phyloP scores from a whole-genome alignment of 2,329 filamentous ascomycete species.

The Paramyrothecium sp. region DNA sequence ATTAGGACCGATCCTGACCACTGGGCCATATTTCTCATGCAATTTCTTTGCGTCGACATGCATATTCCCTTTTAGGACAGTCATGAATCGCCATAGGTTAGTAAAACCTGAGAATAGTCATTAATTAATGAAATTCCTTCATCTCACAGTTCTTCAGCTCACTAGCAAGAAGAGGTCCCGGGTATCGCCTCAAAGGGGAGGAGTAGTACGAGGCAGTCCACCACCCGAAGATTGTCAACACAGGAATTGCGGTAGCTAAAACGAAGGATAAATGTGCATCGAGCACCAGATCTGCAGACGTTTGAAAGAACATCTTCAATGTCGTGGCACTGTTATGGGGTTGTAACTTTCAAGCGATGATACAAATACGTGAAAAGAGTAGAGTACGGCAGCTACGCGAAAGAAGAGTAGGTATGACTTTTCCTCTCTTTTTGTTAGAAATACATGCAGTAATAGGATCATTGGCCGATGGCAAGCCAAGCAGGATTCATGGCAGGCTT shows the following conservation, averaged over 20 bases:
- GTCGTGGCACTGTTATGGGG: neutral
- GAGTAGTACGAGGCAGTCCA: constrained; percentile 6
- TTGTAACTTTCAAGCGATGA: no score
- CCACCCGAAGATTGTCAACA: neutral
- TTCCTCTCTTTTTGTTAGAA: no score
- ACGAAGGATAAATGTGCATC: neutral
- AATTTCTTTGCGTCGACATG: constrained; percentile 19
- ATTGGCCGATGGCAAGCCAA: no score
- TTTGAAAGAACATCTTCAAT: no score
- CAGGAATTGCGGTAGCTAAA: neutral
- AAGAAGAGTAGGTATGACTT: no score
- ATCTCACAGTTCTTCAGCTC: neutral
- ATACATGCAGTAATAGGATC: no score
- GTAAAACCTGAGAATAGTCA: constrained; percentile 17
- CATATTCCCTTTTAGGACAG: constrained; percentile 15
- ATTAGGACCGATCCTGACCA: constrained; percentile 27
- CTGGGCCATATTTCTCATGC: constrained; percentile 26
- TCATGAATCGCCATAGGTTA: constrained; percentile 23
- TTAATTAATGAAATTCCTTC: constrained; percentile 3
- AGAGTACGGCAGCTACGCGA: no score
- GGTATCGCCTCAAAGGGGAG: constrained; percentile 14
- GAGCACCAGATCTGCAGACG: neutral
- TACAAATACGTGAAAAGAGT: no score
- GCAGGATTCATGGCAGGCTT: no score
- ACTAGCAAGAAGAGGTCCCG: constrained; percentile 16